These are phyloP conservation scores for Lathyrus tuberosus DNA, from an alignment of 306 rosid genomes.

Conservation along the genomic window DNA sequence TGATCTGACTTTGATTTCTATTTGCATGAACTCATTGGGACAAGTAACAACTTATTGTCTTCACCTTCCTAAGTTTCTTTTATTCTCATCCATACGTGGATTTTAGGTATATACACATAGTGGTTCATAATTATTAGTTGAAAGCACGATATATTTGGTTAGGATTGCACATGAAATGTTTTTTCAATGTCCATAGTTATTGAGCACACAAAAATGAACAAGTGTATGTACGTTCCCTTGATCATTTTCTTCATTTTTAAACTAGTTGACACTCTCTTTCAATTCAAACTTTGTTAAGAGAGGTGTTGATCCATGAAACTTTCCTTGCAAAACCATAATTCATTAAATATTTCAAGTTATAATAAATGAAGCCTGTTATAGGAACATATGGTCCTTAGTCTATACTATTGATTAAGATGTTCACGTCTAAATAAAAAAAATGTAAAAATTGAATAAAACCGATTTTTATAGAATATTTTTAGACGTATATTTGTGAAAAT, in stretches of 20 bases:
- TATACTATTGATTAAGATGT: no score
- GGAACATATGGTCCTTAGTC: background rate
- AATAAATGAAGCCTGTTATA: background rate
- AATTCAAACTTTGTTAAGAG: no score
- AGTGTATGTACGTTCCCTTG: background rate
- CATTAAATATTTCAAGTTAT: background rate
- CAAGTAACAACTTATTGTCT: constrained; percentile 9
- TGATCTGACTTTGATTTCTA: constrained; percentile 17
- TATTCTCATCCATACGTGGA: constrained; percentile 17
- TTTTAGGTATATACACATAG: constrained; percentile 4
- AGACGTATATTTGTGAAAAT: no score
- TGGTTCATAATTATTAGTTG: constrained; percentile 2
- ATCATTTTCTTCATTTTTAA: constrained; percentile 1
- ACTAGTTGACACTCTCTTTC: no score
- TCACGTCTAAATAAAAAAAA: no score
- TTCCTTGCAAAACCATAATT: background rate
- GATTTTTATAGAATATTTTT: no score
- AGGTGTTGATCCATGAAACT: no score
- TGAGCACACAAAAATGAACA: background rate
- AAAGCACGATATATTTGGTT: constrained; percentile 11
- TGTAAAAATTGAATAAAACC: no score
- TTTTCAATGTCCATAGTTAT: constrained; percentile 12
- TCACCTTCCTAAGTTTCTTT: constrained; percentile 19
- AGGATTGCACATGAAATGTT: constrained; percentile 36
- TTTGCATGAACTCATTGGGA: constrained; percentile 19